Conservation (phyloP, 2,329 filamentous ascomycete genomes). For the Lachnellula willkommii region DNA sequence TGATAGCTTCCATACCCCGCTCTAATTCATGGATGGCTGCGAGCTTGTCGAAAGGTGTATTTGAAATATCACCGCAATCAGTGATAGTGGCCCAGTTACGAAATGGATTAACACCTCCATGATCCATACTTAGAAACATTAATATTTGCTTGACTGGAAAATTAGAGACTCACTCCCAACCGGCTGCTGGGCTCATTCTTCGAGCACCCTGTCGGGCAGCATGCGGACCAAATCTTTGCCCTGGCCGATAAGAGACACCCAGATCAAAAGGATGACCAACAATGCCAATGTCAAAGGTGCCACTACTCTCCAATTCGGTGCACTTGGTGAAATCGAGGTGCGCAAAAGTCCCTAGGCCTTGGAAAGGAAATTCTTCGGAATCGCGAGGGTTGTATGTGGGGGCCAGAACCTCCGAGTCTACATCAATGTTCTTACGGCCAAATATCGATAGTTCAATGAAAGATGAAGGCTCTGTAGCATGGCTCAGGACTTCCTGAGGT, state of each 20-base stretch:
- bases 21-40: conserved; percentile 27
- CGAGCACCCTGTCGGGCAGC: conserved; percentile 26
- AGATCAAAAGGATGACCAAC: conserved; percentile 30
- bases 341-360: conserved; percentile 24
- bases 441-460: conserved; percentile 19
- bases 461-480: not conserved
- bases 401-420: conserved; percentile 14
- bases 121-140: conserved; percentile 24
- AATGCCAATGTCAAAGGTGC: conserved; percentile 29
- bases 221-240: conserved; percentile 29
- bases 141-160: conserved; percentile 1
- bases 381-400: conserved; percentile 17
- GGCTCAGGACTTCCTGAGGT: not conserved
- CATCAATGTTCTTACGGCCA: not conserved
- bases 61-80: conserved; percentile 29
- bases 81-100: conserved; percentile 24
- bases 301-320: conserved; percentile 18
- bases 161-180: conserved; percentile 24
- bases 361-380: conserved; percentile 9
- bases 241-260: conserved; percentile 28
- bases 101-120: conserved; percentile 27
- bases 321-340: conserved; percentile 27
- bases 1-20: conserved; percentile 25
- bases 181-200: conserved; percentile 19
- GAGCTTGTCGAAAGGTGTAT: conserved; percentile 29